A percentile compares a stretch with the other conserved stretches of the same genome.
phyloP scores from a whole-genome alignment of 2,329 filamentous ascomycete genomes.

The Alternaria sp. region DNA sequence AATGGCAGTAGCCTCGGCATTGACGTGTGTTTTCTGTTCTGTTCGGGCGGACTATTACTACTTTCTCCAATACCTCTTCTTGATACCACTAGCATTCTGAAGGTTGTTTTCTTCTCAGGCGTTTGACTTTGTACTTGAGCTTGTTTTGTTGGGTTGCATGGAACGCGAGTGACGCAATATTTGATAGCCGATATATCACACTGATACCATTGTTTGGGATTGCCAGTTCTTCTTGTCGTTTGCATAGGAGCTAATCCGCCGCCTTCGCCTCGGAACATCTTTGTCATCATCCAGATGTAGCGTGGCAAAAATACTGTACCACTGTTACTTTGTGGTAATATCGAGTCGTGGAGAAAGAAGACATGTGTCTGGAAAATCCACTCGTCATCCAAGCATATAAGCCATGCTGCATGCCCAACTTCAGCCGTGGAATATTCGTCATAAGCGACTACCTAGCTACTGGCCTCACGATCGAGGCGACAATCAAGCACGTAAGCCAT shows the following conservation, averaged over 20 bases:
- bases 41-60: not conserved
- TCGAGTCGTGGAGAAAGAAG: not conserved
- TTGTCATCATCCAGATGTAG: not conserved
- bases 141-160: not conserved
- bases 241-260: not conserved
- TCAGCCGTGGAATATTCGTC: not conserved
- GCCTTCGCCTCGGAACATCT: not conserved
- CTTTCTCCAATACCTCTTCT: not conserved
- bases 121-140: not conserved
- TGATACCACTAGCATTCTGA: conserved; percentile 3
- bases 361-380: not conserved
- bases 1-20: not conserved
- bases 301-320: not conserved
- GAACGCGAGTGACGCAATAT: not conserved
- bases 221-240: not conserved
- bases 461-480: not conserved
- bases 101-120: not conserved
- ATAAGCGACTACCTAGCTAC: not conserved
- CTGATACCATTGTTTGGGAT: not conserved
- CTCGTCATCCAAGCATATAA: not conserved
- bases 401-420: not conserved
- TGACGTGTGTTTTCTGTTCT: not conserved
- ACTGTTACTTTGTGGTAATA: not conserved
- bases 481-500: not conserved
- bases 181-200: not conserved